Evolutionary conservation across 2,329 filamentous ascomycete species (phyloP).

Genomic region (Cryphonectria nitschkei): DNA sequence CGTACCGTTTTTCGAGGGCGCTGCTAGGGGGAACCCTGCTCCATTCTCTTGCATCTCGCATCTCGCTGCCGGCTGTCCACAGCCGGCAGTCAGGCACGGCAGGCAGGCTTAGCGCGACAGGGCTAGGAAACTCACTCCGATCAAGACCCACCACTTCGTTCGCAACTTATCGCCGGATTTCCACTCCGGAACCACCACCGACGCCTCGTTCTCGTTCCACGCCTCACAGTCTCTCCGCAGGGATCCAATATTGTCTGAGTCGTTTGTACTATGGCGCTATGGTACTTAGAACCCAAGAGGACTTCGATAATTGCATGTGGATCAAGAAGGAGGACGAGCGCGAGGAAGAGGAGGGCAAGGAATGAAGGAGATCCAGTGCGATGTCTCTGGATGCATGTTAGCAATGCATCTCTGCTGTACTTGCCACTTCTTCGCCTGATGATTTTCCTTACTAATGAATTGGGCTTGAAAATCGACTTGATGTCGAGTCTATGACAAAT

Average conservation of each 20-base stretch:
- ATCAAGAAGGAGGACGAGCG: not conserved
- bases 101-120: not conserved
- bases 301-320: slow-evolving; percentile 5
- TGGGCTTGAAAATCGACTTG: not conserved
- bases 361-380: not conserved
- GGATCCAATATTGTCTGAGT: not conserved
- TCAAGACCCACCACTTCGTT: slow-evolving; percentile 2
- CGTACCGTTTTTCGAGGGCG: not conserved
- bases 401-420: not conserved
- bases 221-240: not conserved
- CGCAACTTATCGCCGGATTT: slow-evolving; percentile 10
- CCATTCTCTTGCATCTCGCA: not conserved
- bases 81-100: not conserved
- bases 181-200: slow-evolving; percentile 7
- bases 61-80: not conserved
- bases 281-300: not conserved
- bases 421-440: no score
- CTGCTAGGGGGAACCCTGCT: not conserved
- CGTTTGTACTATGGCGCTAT: not conserved
- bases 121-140: slow-evolving; percentile 15
- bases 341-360: not conserved
- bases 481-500: slow-evolving; percentile 4
- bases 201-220: not conserved
- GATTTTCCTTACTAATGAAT: not conserved
- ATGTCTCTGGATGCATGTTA: not conserved